Conservation (phyloP, 2,329 filamentous ascomycete genomes). For the Uncinocarpus reesii region DNA sequence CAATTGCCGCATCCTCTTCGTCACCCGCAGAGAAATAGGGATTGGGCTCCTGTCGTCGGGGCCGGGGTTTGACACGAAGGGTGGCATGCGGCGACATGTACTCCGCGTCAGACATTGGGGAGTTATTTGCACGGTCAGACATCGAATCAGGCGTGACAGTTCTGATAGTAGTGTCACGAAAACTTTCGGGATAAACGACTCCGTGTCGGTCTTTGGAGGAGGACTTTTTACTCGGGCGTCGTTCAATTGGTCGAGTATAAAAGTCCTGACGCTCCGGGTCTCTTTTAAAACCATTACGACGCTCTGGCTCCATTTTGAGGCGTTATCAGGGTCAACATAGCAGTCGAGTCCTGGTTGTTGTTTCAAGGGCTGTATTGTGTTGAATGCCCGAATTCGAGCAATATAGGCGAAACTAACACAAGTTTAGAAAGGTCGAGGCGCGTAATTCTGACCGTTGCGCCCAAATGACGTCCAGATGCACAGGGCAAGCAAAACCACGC, state of each 20-base stretch:
- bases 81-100: slow-evolving; percentile 28
- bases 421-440: too few relatives aligned
- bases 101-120: slow-evolving; percentile 32
- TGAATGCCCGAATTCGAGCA: background rate
- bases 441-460: too few relatives aligned
- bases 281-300: slow-evolving; percentile 33
- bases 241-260: slow-evolving; percentile 35
- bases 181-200: slow-evolving; percentile 38
- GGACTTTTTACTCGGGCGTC: slow-evolving; percentile 39
- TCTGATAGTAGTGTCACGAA: slow-evolving; percentile 37
- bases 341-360: background rate
- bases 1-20: slow-evolving; percentile 27
- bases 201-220: slow-evolving; percentile 39
- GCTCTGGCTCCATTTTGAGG: slow-evolving; percentile 32
- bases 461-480: too few relatives aligned
- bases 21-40: slow-evolving; percentile 26
- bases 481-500: background rate
- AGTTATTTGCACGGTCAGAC: slow-evolving; percentile 28
- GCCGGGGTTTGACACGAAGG: slow-evolving; percentile 26
- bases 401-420: too few relatives aligned
- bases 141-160: slow-evolving; percentile 39
- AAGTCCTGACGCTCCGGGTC: slow-evolving; percentile 32
- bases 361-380: background rate
- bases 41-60: slow-evolving; percentile 26
- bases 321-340: slow-evolving; percentile 2